Evolutionary conservation across 2,329 filamentous ascomycete species (phyloP), one percentile per base, ranked within the genome.

Genomic region (Rutstroemia sp.): DNA sequence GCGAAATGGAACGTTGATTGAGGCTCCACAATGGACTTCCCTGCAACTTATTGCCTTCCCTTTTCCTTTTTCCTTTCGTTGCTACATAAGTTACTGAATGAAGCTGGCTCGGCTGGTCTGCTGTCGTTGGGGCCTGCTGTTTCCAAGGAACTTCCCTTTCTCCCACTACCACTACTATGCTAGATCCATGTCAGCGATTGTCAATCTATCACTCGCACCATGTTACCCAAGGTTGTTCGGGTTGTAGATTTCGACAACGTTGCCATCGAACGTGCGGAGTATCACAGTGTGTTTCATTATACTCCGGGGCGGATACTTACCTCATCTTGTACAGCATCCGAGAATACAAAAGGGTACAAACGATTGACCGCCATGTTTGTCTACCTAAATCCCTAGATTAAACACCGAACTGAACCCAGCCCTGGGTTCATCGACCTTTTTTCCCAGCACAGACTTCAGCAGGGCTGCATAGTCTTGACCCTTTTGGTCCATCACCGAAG

Each of bases 281-380:
- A 47, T 55, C 44, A 50, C 53, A 51, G 19, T 51, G 21, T 56
- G 51, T 58, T 51, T 58, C 53, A 56, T 53, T 48, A 54, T 46
- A 41, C 38, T 45, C 51, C 46, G 53, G 53, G 42, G 51, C 42
- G 53, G 57, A 48, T 48, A 51, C 47, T 19, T 58, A 58, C 57
- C 27, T 51, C 8, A 58, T 58, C 57, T 48, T 51, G 57, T 58
- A n/a, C 17, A 25, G 51, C 57, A 37, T 48, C 48, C 47, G 52
- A 48, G 52, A 54, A 38, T 41, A 27, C 44, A 23, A 47, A 47
- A 46, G 12, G 19, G 17, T 23, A 46, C 9, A 25, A 14, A 46
- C 19, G 23, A 14, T 23, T 23, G 44, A 46, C 21, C 23, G 21
- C 19, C 14, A 30, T 30, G 27, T 30, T 30, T 30, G 27, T 30